Evolutionary conservation across 2,329 filamentous ascomycete genomes (phyloP), one percentile per base, ranked within the genome.

Genomic region (Epichloe hybrida): DNA sequence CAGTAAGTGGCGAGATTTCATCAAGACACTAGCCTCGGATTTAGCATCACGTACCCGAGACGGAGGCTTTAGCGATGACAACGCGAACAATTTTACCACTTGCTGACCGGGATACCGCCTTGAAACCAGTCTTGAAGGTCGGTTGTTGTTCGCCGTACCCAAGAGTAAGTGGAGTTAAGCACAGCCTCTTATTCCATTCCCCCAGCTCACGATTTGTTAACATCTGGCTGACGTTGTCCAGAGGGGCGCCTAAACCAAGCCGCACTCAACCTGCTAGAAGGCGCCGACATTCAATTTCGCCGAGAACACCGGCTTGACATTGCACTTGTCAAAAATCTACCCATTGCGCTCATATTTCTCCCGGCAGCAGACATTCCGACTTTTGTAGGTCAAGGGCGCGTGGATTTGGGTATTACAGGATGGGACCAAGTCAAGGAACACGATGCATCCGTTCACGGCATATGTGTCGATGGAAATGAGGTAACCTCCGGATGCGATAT

Each of bases 291-390:
- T 61, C 89, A 98, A 68, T 98, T 98, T 74, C 84, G 87, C 66
- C 84, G 93, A 64, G 89, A 96, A 74, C 88, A 86, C 66, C 85
- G 93, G 52, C 86, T 97, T 61, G 93, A 98, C 68, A 96, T 98
- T 64, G 93, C 93, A 15, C 83, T 98, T 27, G 93, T 97, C 64
- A 95, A 96, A 75, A 98, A 98, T 71, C 81, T 93, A 31, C 88
- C 87, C 37, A 88, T 98, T 61, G 93, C 93, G 15, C 86, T 98
- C 54, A 83, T 98, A 64, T 98, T 98, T 75, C 85, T 98, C 27
- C 93, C 93, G 34, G 93, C 91, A 38, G 90, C 89, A 58, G 93
- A 98, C 66, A 98, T 98, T 64, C 93, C 93, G 5, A 95, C 89
- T 39, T 97, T 97, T 64, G 90, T 98, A 46, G 91, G 91, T 52